These are phyloP conservation scores for Schwanniomyces sp. DNA, from an alignment of 805 yeast species.

Conservation along the genomic window DNA sequence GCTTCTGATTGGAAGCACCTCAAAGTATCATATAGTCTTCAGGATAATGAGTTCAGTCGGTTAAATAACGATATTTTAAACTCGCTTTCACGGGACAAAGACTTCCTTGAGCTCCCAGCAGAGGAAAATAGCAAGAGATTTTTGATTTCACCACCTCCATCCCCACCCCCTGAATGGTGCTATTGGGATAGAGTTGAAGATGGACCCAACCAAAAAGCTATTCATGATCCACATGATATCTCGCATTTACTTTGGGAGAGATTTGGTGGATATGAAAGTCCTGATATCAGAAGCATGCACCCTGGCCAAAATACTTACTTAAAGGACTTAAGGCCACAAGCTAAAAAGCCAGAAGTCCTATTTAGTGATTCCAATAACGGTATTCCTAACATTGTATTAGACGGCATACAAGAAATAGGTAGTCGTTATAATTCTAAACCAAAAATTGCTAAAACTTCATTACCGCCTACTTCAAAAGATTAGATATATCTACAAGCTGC, in stretches of 20 bases:
- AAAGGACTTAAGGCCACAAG: too few species aligned
- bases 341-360: constrained; percentile 17
- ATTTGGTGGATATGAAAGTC: constrained; percentile 40
- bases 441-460: constrained; percentile 29
- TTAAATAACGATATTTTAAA: constrained; percentile 7
- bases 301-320: background rate
- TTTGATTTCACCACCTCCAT: constrained; percentile 45
- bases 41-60: constrained; percentile 26
- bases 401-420: constrained; percentile 23
- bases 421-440: constrained; percentile 4
- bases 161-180: constrained; percentile 46
- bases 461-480: constrained; percentile 26
- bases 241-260: constrained; percentile 45
- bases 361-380: constrained; percentile 37
- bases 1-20: constrained; percentile 15
- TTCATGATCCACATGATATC: constrained; percentile 39
- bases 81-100: constrained; percentile 12
- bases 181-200: constrained; percentile 42
- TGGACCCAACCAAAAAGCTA: constrained; percentile 36
- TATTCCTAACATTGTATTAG: constrained; percentile 42
- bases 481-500: background rate
- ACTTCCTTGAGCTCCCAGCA: constrained; percentile 41
- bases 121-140: constrained; percentile 37
- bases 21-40: constrained; percentile 29
- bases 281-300: constrained; percentile 28